Base-by-base conservation (phyloP, 371 early-diverging fungal species). In the Aphelidium insulamus region DNA sequence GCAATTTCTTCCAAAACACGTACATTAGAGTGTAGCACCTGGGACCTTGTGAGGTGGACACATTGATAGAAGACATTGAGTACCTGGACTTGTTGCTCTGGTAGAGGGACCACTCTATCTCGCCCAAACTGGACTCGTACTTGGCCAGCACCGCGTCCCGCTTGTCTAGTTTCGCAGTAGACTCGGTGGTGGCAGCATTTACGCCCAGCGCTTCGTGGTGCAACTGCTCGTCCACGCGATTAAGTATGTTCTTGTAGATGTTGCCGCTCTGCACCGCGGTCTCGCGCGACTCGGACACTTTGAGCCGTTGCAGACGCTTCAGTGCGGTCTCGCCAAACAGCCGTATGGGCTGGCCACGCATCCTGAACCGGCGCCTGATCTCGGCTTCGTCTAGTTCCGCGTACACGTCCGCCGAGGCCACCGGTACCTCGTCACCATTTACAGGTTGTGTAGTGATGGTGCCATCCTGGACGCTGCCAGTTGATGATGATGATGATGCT, bases 281-380 rank as follows among this genome's bases (percentile, higher is more conserved):
- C n/a, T n/a, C n/a, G n/a, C 69, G 65, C 43, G 85, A 83, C 38
- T 88, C 85, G 28, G 69, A 65, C n/a, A 84, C 41, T 46, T 91
- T 90, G 21, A 87, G 41, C 6, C 61, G 59, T 36, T 81, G 70
- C 30, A 94, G 58, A 32, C 95, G 78, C 41, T 77, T 66, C 20
- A 56, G 53, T 41, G 81, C 73, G 3, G 79, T 70, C 48, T 94
- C 95, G 27, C 73, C 95, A 47, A 94, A 94, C 23, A 90, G 53
- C 6, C 82, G 70, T 44, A 88, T 86, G 12, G 95, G 95, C 43
- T 90, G 75, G 17, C 73, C 78, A 33, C 76, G 72, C 2, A 79
- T 75, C 16, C 95, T 62, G 32, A 94, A 52, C 30, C 92, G 70
- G 30, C 74, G 69, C 27, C 76, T 48, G 0, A 82, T 65, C 39